Conservation (phyloP, 1,284 basidiomycete genomes). For the Takashimella tepidaria region DNA sequence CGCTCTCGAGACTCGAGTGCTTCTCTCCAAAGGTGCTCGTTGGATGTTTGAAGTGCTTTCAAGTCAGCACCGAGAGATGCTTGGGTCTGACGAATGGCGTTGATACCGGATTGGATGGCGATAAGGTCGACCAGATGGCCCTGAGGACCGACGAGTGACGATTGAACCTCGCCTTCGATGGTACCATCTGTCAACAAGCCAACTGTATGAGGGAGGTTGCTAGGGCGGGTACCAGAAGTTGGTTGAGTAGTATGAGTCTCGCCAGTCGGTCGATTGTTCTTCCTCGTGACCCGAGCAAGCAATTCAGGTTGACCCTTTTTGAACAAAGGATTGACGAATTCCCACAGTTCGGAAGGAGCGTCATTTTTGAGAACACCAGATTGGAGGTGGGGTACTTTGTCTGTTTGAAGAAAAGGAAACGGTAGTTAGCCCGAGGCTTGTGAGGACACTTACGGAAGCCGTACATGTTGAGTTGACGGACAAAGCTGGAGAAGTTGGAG, state of each 20-base stretch:
- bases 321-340: constrained; percentile 89
- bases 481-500: constrained; percentile 88
- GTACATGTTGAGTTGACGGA: constrained; percentile 96
- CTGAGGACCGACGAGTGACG: constrained; percentile 20
- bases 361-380: constrained; percentile 83
- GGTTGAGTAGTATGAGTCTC: constrained; percentile 17
- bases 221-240: constrained; percentile 5
- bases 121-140: constrained; percentile 35
- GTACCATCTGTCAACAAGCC: constrained; percentile 43
- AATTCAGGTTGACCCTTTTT: constrained; percentile 83
- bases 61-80: constrained; percentile 81
- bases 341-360: constrained; percentile 81
- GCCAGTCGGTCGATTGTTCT: constrained; percentile 52
- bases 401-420: too few species aligned
- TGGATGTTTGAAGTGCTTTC: constrained; percentile 79
- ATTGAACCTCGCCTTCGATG: constrained; percentile 33
- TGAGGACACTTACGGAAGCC: constrained; percentile 60
- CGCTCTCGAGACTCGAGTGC: constrained; percentile 70
- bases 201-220: constrained; percentile 13
- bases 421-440: background rate
- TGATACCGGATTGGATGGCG: constrained; percentile 61
- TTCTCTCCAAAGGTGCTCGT: constrained; percentile 89
- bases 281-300: constrained; percentile 80
- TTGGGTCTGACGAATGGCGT: constrained; percentile 87
- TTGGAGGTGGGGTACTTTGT: constrained; percentile 92